These are phyloP conservation scores for Rhododendron kiyosumense DNA, from an alignment of 148 eudicot species.

Conservation along the genomic window DNA sequence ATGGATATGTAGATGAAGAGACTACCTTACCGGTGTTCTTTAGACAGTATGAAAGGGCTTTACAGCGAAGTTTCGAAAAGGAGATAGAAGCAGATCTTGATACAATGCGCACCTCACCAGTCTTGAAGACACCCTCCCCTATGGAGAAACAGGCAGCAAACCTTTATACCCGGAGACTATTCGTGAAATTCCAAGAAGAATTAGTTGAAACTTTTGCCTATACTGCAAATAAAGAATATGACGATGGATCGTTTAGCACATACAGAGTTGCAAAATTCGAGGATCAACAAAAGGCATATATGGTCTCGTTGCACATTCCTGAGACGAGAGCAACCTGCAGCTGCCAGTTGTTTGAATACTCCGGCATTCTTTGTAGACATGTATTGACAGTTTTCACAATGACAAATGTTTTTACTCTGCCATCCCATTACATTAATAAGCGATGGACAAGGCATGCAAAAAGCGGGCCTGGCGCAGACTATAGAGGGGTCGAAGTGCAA, in stretches of 20 bases:
- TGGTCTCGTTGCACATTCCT: constrained; percentile 53
- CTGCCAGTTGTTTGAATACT: constrained; percentile 87
- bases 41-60: constrained; percentile 89
- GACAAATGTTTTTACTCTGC: constrained; percentile 82
- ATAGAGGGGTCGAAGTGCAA: constrained; percentile 22
- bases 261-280: constrained; percentile 87
- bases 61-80: constrained; percentile 63
- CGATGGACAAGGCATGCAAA: constrained; percentile 92
- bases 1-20: constrained; percentile 69
- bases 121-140: constrained; percentile 83
- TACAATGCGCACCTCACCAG: constrained; percentile 56
- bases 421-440: constrained; percentile 78
- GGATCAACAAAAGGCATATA: constrained; percentile 60
- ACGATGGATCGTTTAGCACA: constrained; percentile 57
- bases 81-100: constrained; percentile 88
- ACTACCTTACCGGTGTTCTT: constrained; percentile 83
- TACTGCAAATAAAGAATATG: constrained; percentile 78
- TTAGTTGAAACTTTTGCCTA: constrained; percentile 91
- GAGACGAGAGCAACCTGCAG: constrained; percentile 79
- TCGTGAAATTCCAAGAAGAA: constrained; percentile 83
- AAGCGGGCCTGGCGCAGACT: constrained; percentile 37
- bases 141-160: constrained; percentile 93
- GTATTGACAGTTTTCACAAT: constrained; percentile 88
- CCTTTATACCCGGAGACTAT: constrained; percentile 70
- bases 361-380: constrained; percentile 87